Conservation (phyloP, 1,139 yeast species). For the Diutina sp. region DNA sequence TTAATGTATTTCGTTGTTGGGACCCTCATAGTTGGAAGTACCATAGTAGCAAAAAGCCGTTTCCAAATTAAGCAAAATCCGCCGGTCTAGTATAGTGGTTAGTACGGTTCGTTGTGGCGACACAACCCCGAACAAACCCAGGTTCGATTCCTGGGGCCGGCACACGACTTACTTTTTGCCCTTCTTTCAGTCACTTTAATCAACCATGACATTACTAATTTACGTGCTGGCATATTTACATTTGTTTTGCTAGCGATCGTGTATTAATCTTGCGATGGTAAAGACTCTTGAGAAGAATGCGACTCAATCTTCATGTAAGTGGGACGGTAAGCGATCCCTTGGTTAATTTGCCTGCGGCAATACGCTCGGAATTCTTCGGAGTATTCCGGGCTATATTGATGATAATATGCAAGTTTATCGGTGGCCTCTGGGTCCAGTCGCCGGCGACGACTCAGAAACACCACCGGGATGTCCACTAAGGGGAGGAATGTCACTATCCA, state of each 20-base stretch:
- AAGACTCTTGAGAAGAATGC: not conserved
- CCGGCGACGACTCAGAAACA: not conserved
- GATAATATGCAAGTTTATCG: not conserved
- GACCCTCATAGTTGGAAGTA: no score
- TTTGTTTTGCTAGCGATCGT: not conserved
- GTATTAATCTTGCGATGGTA: not conserved
- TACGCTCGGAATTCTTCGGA: not conserved
- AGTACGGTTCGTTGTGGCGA: not conserved
- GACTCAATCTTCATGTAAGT: not conserved
- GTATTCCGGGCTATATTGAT: not conserved
- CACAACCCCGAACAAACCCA: not conserved
- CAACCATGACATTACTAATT: not conserved
- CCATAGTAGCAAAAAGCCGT: not conserved
- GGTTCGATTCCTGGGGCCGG: constrained; percentile 1
- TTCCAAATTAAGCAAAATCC: not conserved
- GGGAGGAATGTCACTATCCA: not conserved
- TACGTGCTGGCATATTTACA: not conserved
- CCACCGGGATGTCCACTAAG: not conserved
- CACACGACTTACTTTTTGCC: not conserved
- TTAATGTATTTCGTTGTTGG: no score
- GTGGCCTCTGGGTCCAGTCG: not conserved
- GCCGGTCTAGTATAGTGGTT: not conserved
- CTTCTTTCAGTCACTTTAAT: not conserved
- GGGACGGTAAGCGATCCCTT: not conserved
- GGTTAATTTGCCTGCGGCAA: not conserved